Base-by-base conservation (phyloP, 2,329 filamentous ascomycete genomes). In the Pyrenochaeta sp. region DNA sequence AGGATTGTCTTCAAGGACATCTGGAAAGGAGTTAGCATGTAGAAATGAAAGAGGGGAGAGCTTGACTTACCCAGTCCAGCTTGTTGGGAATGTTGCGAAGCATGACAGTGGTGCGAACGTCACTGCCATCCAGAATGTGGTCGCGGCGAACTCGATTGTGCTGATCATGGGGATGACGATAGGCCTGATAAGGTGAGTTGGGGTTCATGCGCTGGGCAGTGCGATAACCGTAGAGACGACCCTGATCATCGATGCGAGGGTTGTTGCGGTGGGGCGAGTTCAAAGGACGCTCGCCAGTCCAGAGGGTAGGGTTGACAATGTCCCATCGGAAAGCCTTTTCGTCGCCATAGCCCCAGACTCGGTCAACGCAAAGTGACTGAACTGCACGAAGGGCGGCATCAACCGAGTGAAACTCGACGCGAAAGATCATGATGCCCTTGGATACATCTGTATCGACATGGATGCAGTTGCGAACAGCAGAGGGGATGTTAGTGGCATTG, bases 31-130 rank as follows among this genome's bases (percentile, higher is more conserved):
- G 43, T 65, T 31, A 64, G 58, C 27, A 21, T 39, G 15, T n/a
- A 3, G 20, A 26, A 48, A 36, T 21, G 7, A 29, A 9, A 23
- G 14, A 6, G 6, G 8, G 5, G 20, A 30, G 22, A 31, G 34
- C 21, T 20, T 6, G 40, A 60, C 71, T 52, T 68, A 77, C 74
- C 64, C 52, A 77, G 84, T 60, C 90, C 84, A 96, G 86, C 60
- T 92, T 90, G 74, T 96, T 96, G 1, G 93, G 93, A 31, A 96
- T 93, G 68, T 97, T 96, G 26, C 93, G 86, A 21, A 96, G 73
- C 93, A 97, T 96, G 54, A 97, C 89, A 0, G 76, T 79, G 2
- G 76, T 78, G 44, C 77, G 76, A n/a, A 77, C 72, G 51, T 79
- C 77, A 4, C 55, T 49, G n/a, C 77, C 77, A n/a, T 65, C 56